Evolutionary conservation across 352 stramenopile genomes (phyloP).

Genomic region (Globisporangium acanthophoron): DNA sequence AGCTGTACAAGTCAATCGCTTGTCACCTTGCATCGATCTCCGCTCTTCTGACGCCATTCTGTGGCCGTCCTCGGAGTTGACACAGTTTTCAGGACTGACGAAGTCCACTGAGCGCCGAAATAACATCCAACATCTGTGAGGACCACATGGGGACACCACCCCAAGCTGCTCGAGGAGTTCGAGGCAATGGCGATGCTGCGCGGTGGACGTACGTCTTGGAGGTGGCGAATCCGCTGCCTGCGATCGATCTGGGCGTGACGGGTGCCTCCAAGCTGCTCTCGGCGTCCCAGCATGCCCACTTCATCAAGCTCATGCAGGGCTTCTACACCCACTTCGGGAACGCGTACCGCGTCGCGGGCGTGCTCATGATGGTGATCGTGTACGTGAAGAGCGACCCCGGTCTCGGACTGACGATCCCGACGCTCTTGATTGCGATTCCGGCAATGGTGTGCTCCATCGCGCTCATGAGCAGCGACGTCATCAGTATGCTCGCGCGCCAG

Average conservation of each 20-base stretch:
- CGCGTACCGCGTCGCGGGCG: conserved; percentile 4
- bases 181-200: not conserved
- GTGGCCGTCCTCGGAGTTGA: too few relatives aligned
- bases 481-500: not conserved
- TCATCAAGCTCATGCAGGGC: conserved; percentile 8
- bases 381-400: not conserved
- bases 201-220: conserved; percentile 8
- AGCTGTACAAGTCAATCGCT: too few relatives aligned
- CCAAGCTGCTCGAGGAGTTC: not conserved
- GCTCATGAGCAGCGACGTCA: conserved; percentile 7
- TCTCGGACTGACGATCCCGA: not conserved
- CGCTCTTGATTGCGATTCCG: not conserved
- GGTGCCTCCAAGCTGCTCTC: not conserved
- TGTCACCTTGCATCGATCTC: too few relatives aligned
- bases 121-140: not conserved
- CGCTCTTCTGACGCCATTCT: too few relatives aligned
- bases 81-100: too few relatives aligned
- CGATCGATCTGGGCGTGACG: conserved; percentile 6
- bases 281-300: not conserved
- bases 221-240: conserved; percentile 1
- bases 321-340: conserved; percentile 5
- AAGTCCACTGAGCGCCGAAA: too few relatives aligned
- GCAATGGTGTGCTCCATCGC: conserved; percentile 5
- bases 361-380: conserved; percentile 4
- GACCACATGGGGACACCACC: not conserved